A percentile compares a stretch with the other conserved stretches of the same genome.
These are phyloP conservation scores for Hymenoscyphus albidus DNA, from an alignment of 2,329 filamentous ascomycete species.

Conservation along the genomic window DNA sequence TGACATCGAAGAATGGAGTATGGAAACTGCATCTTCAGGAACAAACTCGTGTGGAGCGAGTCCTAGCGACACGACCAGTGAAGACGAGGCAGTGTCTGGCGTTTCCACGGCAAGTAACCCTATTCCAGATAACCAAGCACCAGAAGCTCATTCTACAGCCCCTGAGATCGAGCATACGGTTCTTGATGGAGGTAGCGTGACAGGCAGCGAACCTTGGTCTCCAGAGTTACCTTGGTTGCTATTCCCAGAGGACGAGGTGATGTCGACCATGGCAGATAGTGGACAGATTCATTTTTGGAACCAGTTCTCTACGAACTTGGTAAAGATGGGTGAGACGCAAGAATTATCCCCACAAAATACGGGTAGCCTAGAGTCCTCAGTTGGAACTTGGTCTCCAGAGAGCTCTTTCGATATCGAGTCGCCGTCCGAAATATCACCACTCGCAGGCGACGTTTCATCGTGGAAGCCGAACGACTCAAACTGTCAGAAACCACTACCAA, in stretches of 20 bases:
- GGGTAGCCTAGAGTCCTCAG: neutral
- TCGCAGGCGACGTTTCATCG: neutral
- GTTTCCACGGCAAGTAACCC: slow-evolving; percentile 11
- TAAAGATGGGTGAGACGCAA: neutral
- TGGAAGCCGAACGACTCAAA: neutral
- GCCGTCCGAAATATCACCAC: neutral
- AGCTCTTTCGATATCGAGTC: neutral
- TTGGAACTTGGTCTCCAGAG: neutral
- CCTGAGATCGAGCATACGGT: slow-evolving; percentile 8
- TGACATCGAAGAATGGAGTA: neutral
- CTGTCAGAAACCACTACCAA: neutral
- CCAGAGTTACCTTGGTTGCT: neutral
- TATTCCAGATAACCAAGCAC: slow-evolving; percentile 8
- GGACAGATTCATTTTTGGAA: neutral
- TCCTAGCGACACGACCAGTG: slow-evolving; percentile 4
- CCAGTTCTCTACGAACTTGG: neutral
- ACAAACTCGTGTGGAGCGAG: neutral
- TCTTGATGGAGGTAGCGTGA: slow-evolving; percentile 4
- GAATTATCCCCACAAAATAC: neutral
- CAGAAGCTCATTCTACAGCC: slow-evolving; percentile 12
- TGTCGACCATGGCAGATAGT: neutral
- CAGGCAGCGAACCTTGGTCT: neutral
- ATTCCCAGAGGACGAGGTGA: neutral
- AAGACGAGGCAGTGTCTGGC: slow-evolving; percentile 5
- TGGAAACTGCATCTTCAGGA: neutral